These are phyloP conservation scores for Pleurostoma richardsiae DNA, from an alignment of 2,329 filamentous ascomycete genomes.

Conservation along the genomic window DNA sequence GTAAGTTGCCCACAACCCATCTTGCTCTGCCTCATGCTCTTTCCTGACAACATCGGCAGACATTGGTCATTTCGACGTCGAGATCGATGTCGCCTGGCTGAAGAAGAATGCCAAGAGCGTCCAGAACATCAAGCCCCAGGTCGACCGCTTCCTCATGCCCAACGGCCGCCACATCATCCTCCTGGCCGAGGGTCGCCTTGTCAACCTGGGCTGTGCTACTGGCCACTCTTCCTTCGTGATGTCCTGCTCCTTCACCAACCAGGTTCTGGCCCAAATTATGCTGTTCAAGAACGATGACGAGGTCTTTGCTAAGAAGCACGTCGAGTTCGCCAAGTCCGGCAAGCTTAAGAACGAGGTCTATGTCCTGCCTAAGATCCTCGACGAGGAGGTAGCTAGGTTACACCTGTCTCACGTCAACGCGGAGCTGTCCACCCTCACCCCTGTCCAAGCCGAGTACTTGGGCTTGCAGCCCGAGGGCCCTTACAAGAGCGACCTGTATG, in stretches of 20 bases:
- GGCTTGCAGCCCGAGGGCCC: slow-evolving; percentile 80
- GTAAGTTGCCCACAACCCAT: slow-evolving; percentile 38
- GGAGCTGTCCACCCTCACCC: slow-evolving; percentile 82
- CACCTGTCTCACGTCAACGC: slow-evolving; percentile 92
- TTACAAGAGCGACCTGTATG: slow-evolving; percentile 92
- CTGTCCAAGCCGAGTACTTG: slow-evolving; percentile 92
- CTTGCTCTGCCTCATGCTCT: background rate
- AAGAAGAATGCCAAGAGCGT: slow-evolving; percentile 93
- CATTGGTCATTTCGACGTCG: slow-evolving; percentile 99
- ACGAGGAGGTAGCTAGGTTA: slow-evolving; percentile 95
- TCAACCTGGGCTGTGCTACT: slow-evolving; percentile 98
- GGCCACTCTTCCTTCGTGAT: slow-evolving; percentile 99
- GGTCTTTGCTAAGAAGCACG: slow-evolving; percentile 87
- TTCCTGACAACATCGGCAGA: slow-evolving; percentile 40
- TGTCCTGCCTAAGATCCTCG: slow-evolving; percentile 96
- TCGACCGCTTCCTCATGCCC: slow-evolving; percentile 94
- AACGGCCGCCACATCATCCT: slow-evolving; percentile 97
- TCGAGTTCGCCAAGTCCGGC: slow-evolving; percentile 89
- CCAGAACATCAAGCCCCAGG: slow-evolving; percentile 99
- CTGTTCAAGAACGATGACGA: slow-evolving; percentile 89
- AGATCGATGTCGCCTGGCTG: slow-evolving; percentile 99
- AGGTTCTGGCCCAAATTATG: slow-evolving; percentile 98
- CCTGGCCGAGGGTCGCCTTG: slow-evolving; percentile 94
- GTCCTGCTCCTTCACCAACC: slow-evolving; percentile 99
- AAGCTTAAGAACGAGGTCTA: slow-evolving; percentile 92